Evolutionary conservation across 352 stramenopile species (phyloP).

Genomic region (Globisporangium yorkense): DNA sequence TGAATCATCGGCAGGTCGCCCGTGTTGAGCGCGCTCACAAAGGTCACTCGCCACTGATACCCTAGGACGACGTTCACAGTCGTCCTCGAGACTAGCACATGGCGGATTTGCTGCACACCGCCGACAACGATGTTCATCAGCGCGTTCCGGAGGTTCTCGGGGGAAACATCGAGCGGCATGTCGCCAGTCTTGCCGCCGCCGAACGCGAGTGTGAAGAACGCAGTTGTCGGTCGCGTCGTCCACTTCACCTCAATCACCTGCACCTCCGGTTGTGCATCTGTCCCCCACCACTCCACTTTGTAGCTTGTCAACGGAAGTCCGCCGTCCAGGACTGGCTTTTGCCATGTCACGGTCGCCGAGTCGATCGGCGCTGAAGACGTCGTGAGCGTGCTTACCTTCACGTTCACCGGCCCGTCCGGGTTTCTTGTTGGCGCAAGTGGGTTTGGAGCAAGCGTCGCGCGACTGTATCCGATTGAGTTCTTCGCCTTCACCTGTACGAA

Average conservation of each 20-base stretch:
- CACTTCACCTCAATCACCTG: constrained; percentile 87
- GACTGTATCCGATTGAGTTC: constrained; percentile 64
- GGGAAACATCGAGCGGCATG: constrained; percentile 66
- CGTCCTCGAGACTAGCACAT: constrained; percentile 54
- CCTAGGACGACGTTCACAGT: constrained; percentile 53
- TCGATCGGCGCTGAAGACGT: constrained; percentile 42
- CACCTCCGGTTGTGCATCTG: constrained; percentile 42
- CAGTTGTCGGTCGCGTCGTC: constrained; percentile 43
- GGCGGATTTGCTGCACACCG: constrained; percentile 19
- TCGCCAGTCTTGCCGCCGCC: constrained; percentile 54
- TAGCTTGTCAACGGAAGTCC: constrained; percentile 70
- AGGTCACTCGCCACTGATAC: constrained; percentile 78
- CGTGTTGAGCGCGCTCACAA: constrained; percentile 33
- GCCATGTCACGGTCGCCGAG: constrained; percentile 62
- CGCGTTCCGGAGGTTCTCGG: constrained; percentile 76
- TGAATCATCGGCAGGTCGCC: constrained; percentile 67
- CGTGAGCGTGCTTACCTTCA: constrained; percentile 54
- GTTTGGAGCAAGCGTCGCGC: constrained; percentile 50
- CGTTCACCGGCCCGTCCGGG: constrained; percentile 39
- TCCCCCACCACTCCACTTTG: constrained; percentile 80
- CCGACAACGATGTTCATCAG: constrained; percentile 82
- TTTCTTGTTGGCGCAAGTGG: constrained; percentile 47
- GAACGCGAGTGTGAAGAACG: constrained; percentile 73
- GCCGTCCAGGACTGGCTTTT: constrained; percentile 45
- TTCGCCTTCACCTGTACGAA: constrained; percentile 82